Evolutionary conservation across 805 yeast species (phyloP).

Genomic region (Pichia kluyveri): DNA sequence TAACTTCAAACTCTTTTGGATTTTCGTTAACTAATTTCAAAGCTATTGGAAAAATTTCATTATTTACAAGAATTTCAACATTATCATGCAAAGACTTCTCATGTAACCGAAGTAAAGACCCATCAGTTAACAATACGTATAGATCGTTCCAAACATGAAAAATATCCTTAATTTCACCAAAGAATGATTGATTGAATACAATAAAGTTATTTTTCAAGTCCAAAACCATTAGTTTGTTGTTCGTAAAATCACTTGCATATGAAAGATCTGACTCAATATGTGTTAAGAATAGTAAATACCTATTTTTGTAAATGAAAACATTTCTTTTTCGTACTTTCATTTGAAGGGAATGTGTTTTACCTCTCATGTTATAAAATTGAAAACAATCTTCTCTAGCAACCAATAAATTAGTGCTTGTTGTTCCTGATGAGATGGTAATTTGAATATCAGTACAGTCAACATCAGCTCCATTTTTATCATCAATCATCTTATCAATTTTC

Average conservation of each 20-base stretch:
- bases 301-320: conserved; percentile 32
- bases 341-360: conserved; percentile 44
- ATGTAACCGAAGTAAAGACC: conserved; percentile 56
- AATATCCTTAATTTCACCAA: conserved; percentile 52
- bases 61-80: conserved; percentile 55
- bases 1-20: conserved; percentile 19
- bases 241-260: conserved; percentile 17
- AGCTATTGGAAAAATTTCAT: conserved; percentile 68
- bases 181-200: conserved; percentile 59
- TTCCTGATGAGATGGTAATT: background rate
- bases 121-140: conserved; percentile 64
- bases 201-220: conserved; percentile 65
- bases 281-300: conserved; percentile 43
- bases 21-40: conserved; percentile 45
- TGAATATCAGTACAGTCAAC: conserved; percentile 37
- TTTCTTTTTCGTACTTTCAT: conserved; percentile 50
- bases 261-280: conserved; percentile 31
- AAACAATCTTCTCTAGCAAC: conserved; percentile 60
- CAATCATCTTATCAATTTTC: conserved; percentile 40
- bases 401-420: conserved; percentile 31
- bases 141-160: conserved; percentile 49
- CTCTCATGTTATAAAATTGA: conserved; percentile 48
- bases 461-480: conserved; percentile 39
- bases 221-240: conserved; percentile 54
- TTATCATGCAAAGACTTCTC: conserved; percentile 64